Conservation (phyloP, 306 rosid species). For the Trifolium repens region DNA sequence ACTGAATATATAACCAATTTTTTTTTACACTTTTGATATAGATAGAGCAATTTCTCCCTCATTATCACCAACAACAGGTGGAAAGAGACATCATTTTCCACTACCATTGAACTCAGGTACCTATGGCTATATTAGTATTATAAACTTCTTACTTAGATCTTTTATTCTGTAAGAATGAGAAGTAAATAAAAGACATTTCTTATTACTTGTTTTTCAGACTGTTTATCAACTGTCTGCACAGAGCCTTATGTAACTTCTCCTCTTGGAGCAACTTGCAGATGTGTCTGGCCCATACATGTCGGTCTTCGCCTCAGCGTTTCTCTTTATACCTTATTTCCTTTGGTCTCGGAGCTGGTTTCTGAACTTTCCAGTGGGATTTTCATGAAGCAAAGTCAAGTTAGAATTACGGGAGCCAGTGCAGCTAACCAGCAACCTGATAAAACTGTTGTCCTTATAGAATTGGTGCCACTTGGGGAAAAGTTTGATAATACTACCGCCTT, state of each 20-base stretch:
- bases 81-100: conserved; percentile 46
- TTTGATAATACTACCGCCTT: conserved; percentile 78
- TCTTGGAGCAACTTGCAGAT: conserved; percentile 78
- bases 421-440: conserved; percentile 77
- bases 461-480: conserved; percentile 74
- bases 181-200: conserved; percentile 23
- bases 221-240: conserved; percentile 65
- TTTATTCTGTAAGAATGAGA: conserved; percentile 18
- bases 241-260: conserved; percentile 80
- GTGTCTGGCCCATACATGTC: conserved; percentile 82
- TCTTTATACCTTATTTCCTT: conserved; percentile 84
- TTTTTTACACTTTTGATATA: conserved; percentile 38
- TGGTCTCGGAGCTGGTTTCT: conserved; percentile 78
- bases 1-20: conserved; percentile 8
- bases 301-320: conserved; percentile 74
- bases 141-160: conserved; percentile 5
- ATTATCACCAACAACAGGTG: conserved; percentile 37
- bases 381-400: conserved; percentile 83
- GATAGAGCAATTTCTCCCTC: conserved; percentile 60
- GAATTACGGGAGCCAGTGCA: conserved; percentile 84
- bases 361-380: conserved; percentile 70
- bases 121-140: not conserved
- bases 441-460: conserved; percentile 72
- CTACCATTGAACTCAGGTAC: conserved; percentile 60
- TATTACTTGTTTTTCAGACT: conserved; percentile 53